Evolutionary conservation across 176 grass and related monocot genomes (phyloP).

Genomic region (Themeda triandra): DNA sequence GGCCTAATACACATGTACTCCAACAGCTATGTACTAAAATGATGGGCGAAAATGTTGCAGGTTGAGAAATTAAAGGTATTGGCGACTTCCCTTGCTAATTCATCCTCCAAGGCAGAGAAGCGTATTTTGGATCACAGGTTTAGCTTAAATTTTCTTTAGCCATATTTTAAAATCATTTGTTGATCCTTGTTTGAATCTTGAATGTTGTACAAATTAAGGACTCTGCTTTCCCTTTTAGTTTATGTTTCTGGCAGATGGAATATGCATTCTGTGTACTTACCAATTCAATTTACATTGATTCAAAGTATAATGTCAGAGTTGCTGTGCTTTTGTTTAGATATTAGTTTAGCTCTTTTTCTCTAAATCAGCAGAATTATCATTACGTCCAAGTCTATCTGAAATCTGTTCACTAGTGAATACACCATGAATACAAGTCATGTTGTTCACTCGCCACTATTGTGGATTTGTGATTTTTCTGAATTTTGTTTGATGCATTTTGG

Average conservation of each 20-base stretch:
- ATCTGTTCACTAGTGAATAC: neutral
- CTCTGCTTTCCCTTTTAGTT: neutral
- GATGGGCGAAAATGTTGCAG: constrained; percentile 32
- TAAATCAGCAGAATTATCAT: neutral
- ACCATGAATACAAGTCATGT: constrained; percentile 8
- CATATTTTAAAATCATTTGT: constrained; percentile 22
- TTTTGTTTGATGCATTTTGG: neutral
- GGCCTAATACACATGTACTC: too few species aligned
- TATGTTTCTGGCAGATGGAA: constrained; percentile 1
- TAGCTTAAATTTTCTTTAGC: neutral
- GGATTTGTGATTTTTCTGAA: neutral
- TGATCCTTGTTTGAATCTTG: constrained; percentile 19
- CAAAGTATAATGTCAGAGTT: neutral
- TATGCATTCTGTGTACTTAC: neutral
- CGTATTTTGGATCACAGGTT: constrained; percentile 97
- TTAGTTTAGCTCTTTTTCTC: neutral
- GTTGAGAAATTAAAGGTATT: constrained; percentile 97
- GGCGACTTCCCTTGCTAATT: constrained; percentile 82
- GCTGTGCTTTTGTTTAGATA: neutral
- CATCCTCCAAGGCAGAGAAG: constrained; percentile 94
- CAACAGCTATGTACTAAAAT: constrained; percentile 33
- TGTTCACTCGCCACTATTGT: neutral
- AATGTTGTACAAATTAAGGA: neutral
- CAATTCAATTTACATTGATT: neutral
- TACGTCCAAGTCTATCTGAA: neutral